phyloP scores from a whole-genome alignment of 2,329 filamentous ascomycete genomes.

The Phyllosticta citriasiana region DNA sequence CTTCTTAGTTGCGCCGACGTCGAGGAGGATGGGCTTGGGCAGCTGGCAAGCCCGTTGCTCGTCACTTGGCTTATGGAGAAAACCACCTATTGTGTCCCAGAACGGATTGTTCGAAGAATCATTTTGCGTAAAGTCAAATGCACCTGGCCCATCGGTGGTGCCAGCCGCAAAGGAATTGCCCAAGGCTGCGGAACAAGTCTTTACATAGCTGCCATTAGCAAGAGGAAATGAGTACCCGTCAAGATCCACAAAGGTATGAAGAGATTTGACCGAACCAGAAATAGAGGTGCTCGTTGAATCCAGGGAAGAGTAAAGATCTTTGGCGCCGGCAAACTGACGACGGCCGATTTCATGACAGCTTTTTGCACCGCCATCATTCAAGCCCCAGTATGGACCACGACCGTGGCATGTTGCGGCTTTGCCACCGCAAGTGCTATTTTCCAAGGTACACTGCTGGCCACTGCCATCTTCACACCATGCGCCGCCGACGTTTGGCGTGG shows the following conservation, averaged over 20 bases:
- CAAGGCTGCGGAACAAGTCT: conserved; percentile 76
- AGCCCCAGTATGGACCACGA: conserved; percentile 58
- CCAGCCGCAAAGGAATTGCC: conserved; percentile 91
- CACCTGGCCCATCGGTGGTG: conserved; percentile 82
- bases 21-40: conserved; percentile 76
- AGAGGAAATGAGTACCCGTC: conserved; percentile 63
- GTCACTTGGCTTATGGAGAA: conserved; percentile 59
- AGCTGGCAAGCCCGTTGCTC: conserved; percentile 67
- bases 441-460: conserved; percentile 54
- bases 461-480: conserved; percentile 84
- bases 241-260: conserved; percentile 81
- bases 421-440: conserved; percentile 78
- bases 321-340: conserved; percentile 58
- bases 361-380: conserved; percentile 53
- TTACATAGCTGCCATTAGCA: conserved; percentile 58
- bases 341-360: conserved; percentile 68
- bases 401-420: conserved; percentile 63
- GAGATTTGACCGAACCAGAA: conserved; percentile 61
- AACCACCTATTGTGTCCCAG: conserved; percentile 65
- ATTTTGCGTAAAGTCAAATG: conserved; percentile 89
- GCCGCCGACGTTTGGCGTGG: conserved; percentile 76
- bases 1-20: conserved; percentile 67
- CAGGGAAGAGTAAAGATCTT: conserved; percentile 48
- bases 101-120: conserved; percentile 68
- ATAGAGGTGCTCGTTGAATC: conserved; percentile 38